Evolutionary conservation across 345 rosid genomes (phyloP).

Genomic region (Boechera stricta): DNA sequence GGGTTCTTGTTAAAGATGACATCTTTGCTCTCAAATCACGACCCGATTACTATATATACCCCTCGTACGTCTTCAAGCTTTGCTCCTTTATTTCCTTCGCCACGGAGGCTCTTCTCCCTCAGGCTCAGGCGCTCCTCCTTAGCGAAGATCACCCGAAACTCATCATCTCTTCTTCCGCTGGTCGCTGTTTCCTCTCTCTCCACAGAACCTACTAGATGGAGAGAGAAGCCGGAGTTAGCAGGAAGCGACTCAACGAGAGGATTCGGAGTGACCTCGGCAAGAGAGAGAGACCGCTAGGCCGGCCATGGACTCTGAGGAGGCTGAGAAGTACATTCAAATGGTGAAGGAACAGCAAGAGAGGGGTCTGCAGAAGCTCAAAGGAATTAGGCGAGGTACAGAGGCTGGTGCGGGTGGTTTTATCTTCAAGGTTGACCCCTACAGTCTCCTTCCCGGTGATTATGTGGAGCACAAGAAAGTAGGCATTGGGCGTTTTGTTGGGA

Average conservation of each 20-base stretch:
- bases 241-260: conserved; percentile 77
- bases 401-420: conserved; percentile 53
- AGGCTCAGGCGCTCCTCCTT: conserved; percentile 41
- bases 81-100: conserved; percentile 41
- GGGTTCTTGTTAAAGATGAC: conserved; percentile 49
- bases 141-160: conserved; percentile 16
- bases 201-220: conserved; percentile 45
- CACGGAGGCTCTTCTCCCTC: conserved; percentile 44
- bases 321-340: conserved; percentile 76
- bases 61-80: conserved; percentile 45
- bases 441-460: conserved; percentile 28
- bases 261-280: conserved; percentile 71
- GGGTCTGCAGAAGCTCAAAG: conserved; percentile 89
- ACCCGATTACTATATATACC: conserved; percentile 41
- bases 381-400: conserved; percentile 50
- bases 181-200: conserved; percentile 59
- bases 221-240: conserved; percentile 49
- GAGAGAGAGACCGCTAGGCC: conserved; percentile 59
- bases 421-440: conserved; percentile 92
- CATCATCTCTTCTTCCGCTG: conserved; percentile 45
- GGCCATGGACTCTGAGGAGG: conserved; percentile 77
- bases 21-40: conserved; percentile 51
- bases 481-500: conserved; percentile 84
- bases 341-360: conserved; percentile 90
- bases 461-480: conserved; percentile 94